phyloP scores from a whole-genome alignment of 352 stramenopile species.

The Lagenidium giganteum region DNA sequence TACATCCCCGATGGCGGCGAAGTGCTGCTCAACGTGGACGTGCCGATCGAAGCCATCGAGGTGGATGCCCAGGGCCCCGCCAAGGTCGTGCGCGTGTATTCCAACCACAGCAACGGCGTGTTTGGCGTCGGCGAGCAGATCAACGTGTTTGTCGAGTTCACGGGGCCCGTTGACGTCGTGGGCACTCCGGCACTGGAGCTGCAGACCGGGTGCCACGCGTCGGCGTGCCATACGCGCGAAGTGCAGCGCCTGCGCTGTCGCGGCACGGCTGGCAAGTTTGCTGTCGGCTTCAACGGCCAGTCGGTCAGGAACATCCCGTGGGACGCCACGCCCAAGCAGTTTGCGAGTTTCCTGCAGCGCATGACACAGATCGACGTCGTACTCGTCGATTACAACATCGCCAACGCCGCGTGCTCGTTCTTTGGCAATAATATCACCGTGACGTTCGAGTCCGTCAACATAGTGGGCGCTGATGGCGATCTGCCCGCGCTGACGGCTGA shows the following conservation, averaged over 20 bases:
- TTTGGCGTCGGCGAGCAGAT: constrained; percentile 61
- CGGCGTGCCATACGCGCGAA: constrained; percentile 46
- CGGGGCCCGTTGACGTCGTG: constrained; percentile 53
- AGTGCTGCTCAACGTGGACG: constrained; percentile 56
- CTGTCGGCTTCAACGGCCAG: constrained; percentile 45
- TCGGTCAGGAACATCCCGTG: constrained; percentile 64
- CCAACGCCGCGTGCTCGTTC: constrained; percentile 58
- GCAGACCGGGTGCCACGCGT: constrained; percentile 45
- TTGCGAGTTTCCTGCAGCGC: constrained; percentile 41
- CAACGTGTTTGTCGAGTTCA: constrained; percentile 66
- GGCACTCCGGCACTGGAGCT: constrained; percentile 42
- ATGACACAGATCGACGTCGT: constrained; percentile 67
- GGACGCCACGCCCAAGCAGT: constrained; percentile 34
- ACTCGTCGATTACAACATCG: constrained; percentile 52
- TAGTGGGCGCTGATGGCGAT: constrained; percentile 54
- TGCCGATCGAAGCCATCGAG: constrained; percentile 45
- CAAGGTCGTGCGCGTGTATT: constrained; percentile 65
- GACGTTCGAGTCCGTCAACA: constrained; percentile 75
- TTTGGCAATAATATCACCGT: constrained; percentile 79
- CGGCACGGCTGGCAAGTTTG: constrained; percentile 60
- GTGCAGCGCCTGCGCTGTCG: constrained; percentile 57
- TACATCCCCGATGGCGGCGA: constrained; percentile 68
- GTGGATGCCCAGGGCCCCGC: constrained; percentile 44
- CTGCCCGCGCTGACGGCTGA: constrained; percentile 56
- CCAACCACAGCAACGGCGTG: constrained; percentile 30